Evolutionary conservation across 169 alveolate species (phyloP).

Genomic region (Pseudocohnilembus persalinus): DNA sequence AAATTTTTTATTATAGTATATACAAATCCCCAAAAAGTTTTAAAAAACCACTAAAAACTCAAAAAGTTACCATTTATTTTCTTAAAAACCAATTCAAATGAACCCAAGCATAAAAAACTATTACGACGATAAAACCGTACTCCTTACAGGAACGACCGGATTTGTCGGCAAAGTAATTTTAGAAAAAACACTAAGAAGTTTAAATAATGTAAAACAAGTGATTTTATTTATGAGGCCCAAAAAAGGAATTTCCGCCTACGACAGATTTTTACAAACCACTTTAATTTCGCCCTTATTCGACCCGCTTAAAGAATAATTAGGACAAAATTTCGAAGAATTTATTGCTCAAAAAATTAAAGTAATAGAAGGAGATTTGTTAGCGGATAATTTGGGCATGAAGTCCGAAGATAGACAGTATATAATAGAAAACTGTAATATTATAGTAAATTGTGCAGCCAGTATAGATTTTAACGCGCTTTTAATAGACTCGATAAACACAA

Average conservation of each 20-base stretch:
- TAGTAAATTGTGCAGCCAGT: constrained; percentile 81
- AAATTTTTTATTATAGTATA: no score
- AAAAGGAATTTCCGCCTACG: constrained; percentile 50
- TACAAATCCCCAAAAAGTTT: no score
- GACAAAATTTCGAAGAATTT: constrained; percentile 45
- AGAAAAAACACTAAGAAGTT: constrained; percentile 66
- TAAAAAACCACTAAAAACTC: no score
- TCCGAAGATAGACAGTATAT: constrained; percentile 33
- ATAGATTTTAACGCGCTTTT: constrained; percentile 71
- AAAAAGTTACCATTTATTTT: no score
- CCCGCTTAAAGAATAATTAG: constrained; percentile 37
- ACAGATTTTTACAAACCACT: constrained; percentile 65
- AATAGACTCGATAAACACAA: constrained; percentile 65
- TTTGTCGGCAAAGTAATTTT: constrained; percentile 77
- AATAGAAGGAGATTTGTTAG: constrained; percentile 47
- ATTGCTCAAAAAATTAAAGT: constrained; percentile 52
- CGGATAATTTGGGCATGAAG: constrained; percentile 46
- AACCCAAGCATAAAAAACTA: not conserved
- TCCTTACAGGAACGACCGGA: constrained; percentile 79
- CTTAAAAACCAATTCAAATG: no score
- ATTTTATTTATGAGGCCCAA: constrained; percentile 62
- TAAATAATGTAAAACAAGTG: constrained; percentile 56
- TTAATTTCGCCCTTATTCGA: constrained; percentile 57
- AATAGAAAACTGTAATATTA: constrained; percentile 50
- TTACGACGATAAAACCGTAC: constrained; percentile 57